Evolutionary conservation across 2,329 filamentous ascomycete genomes (phyloP), one percentile per base, ranked within the genome.

Genomic region (Botryotinia narcissicola): DNA sequence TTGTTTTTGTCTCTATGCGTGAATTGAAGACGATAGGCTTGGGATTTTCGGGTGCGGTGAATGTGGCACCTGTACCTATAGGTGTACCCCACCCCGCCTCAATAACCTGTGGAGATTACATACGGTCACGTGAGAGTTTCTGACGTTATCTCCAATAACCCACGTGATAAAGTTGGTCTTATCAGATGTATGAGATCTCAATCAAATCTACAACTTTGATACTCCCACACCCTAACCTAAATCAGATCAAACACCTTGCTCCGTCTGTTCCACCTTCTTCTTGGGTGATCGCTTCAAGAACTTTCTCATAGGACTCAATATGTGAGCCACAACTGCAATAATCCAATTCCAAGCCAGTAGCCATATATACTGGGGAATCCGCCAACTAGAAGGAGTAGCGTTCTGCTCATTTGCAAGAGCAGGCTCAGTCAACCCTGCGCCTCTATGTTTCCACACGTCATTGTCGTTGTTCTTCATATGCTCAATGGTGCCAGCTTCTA

Each of bases 101-200:
- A 20, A 46, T 46, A 46, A 22, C 8, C 12, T n/a, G 10, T 6
- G 48, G 48, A 51, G 1, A 51, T n/a, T n/a, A 10, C 3, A 48
- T 4, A 51, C 0, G 4, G 8, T n/a, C 48, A 51, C 22, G 48
- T 51, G 48, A 12, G 2, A 25, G 22, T 51, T n/a, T 25, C 5
- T 4, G 3, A 1, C 48, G 10, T n/a, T 2, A n/a, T 51, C 22
- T 25, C 22, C 1, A n/a, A 14, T 0, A 14, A 51, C 14, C 1
- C 25, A 7, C 48, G 48, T 51, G 4, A 51, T 14, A n/a, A 25
- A 25, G 4, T 9, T 12, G 22, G 22, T 51, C 12, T 25, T 10
- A 12, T 12, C 22, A 25, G 4, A 51, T 51, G 22, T 51, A 51
- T 51, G 5, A 51, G 22, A 51, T 25, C 22, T 51, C 10, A 51